These are phyloP conservation scores for Pseudozyma sp. DNA, from an alignment of 1,284 basidiomycete genomes.

Conservation along the genomic window DNA sequence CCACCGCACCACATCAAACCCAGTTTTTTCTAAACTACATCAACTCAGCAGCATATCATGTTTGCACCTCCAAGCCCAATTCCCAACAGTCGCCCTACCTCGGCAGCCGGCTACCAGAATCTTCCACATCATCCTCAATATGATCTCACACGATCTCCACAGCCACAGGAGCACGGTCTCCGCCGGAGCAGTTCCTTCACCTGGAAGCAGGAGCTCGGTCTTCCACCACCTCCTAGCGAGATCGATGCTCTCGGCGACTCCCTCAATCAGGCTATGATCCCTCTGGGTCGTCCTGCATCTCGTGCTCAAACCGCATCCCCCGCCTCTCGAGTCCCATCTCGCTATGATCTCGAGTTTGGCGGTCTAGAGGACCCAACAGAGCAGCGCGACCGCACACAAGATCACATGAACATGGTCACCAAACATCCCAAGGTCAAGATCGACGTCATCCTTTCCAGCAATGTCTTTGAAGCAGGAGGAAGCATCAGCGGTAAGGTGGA, in stretches of 20 bases:
- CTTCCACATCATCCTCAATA: slow-evolving; percentile 21
- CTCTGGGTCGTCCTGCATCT: slow-evolving; percentile 18
- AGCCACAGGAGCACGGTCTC: slow-evolving; percentile 10
- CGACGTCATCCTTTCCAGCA: slow-evolving; percentile 50
- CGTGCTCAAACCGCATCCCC: slow-evolving; percentile 34
- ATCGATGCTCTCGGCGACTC: slow-evolving; percentile 42
- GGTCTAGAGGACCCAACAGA: slow-evolving; percentile 33
- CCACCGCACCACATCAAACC: not conserved
- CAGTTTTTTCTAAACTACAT: too few species aligned
- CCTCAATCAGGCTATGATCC: slow-evolving; percentile 32
- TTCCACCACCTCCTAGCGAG: slow-evolving; percentile 56
- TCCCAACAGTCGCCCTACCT: slow-evolving; percentile 32
- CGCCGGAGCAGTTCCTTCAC: slow-evolving; percentile 42
- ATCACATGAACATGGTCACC: slow-evolving; percentile 59
- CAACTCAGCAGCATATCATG: slow-evolving; percentile 19
- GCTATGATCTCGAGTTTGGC: slow-evolving; percentile 46
- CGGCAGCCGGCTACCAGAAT: slow-evolving; percentile 31
- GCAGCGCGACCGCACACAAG: slow-evolving; percentile 35
- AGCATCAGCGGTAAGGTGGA: slow-evolving; percentile 59
- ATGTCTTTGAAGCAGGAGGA: slow-evolving; percentile 58
- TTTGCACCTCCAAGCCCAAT: slow-evolving; percentile 46
- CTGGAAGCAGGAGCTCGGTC: slow-evolving; percentile 52
- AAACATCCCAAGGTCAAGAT: slow-evolving; percentile 65
- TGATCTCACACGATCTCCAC: slow-evolving; percentile 29
- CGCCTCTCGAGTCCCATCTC: slow-evolving; percentile 20